Evolutionary conservation across 2,329 filamentous ascomycete genomes (phyloP).

Genomic region (Boeremia exigua): DNA sequence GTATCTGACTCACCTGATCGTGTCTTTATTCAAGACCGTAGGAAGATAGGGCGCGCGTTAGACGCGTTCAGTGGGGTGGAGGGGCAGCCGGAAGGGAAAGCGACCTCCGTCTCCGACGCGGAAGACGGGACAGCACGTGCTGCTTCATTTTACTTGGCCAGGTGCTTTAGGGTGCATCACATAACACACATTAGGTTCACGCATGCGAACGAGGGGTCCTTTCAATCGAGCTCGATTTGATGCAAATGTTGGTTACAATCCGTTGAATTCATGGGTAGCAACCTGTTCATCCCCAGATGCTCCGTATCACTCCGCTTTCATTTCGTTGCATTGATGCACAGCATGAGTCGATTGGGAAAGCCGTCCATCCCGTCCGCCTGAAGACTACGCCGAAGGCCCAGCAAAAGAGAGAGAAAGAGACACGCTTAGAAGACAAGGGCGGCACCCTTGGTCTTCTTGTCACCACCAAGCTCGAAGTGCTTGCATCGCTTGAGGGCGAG

Average conservation of each 20-base stretch:
- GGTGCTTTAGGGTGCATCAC: not conserved
- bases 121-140: not conserved
- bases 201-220: conserved; percentile 17
- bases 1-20: conserved; percentile 1
- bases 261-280: conserved; percentile 44
- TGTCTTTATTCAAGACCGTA: not conserved
- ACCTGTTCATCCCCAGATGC: conserved; percentile 42
- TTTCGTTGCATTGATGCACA: conserved; percentile 38
- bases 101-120: not conserved
- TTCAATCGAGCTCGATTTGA: conserved; percentile 50
- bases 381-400: conserved; percentile 49
- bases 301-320: conserved; percentile 36
- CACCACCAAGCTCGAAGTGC: conserved; percentile 99
- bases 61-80: conserved; percentile 32
- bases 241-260: conserved; percentile 50
- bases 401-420: conserved; percentile 52
- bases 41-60: conserved; percentile 13
- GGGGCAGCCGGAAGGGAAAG: conserved; percentile 26
- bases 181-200: not conserved
- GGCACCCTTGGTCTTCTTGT: conserved; percentile 99
- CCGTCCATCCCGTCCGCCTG: conserved; percentile 43
- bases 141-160: not conserved
- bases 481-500: conserved; percentile 99
- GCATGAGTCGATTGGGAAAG: conserved; percentile 44
- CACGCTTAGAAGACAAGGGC: conserved; percentile 96